Percentiles rank a stretch among this genome's conserved stretches.
Evolutionary conservation across 805 yeast species (phyloP).

Genomic region (Starmerella sp.): DNA sequence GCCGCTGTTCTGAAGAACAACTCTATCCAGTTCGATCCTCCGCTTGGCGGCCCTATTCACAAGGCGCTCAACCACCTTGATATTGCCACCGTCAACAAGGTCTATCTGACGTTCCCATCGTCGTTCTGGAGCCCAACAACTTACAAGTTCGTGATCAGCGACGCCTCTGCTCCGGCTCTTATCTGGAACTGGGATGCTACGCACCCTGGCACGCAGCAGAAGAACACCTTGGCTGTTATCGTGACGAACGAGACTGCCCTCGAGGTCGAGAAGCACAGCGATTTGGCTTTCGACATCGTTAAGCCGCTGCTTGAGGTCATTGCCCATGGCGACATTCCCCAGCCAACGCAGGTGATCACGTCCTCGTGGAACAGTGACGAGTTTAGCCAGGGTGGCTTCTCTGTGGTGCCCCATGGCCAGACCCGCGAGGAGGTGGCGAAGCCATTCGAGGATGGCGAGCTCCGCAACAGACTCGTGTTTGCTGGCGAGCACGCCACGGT

Average conservation of each 20-base stretch:
- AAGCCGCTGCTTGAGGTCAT: constrained; percentile 22
- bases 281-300: constrained; percentile 20
- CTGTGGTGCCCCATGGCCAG: constrained; percentile 55
- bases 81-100: constrained; percentile 58
- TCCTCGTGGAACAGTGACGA: constrained; percentile 63
- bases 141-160: constrained; percentile 42
- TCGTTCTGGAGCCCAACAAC: constrained; percentile 50
- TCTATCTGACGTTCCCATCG: constrained; percentile 52
- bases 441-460: constrained; percentile 48
- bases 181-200: constrained; percentile 49
- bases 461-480: constrained; percentile 41
- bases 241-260: constrained; percentile 61
- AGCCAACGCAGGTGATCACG: constrained; percentile 34
- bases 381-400: constrained; percentile 61
- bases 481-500: constrained; percentile 82
- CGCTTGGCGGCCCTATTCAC: constrained; percentile 12
- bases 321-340: constrained; percentile 20
- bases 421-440: constrained; percentile 54
- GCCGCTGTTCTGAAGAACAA: constrained; percentile 19
- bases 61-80: constrained; percentile 15
- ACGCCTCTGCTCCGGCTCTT: constrained; percentile 40
- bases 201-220: constrained; percentile 28
- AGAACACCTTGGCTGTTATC: constrained; percentile 41
- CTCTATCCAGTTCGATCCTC: constrained; percentile 20
- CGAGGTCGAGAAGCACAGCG: constrained; percentile 39